Evolutionary conservation across 169 alveolate genomes (phyloP).

Genomic region (Eimeria falciformis): DNA sequence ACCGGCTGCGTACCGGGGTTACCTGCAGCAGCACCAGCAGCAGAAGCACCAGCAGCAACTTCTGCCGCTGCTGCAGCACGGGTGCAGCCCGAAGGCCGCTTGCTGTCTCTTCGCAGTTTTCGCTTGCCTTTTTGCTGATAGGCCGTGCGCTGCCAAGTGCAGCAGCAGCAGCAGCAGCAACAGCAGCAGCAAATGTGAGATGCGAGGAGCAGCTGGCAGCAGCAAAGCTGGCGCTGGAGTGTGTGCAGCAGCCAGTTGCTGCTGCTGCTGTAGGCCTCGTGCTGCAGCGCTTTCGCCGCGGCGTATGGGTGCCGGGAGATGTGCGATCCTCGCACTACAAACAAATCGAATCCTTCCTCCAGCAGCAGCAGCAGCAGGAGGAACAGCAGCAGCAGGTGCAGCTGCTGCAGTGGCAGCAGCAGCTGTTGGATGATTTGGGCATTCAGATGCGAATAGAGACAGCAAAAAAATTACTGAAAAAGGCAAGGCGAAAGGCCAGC

Average conservation of each 20-base stretch:
- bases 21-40: neutral
- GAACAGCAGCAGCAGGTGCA: neutral
- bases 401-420: neutral
- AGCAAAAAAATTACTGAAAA: neutral
- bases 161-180: neutral
- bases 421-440: neutral
- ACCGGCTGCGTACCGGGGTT: no score
- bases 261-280: slow-evolving; percentile 70
- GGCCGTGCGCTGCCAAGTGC: slow-evolving; percentile 46
- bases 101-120: slow-evolving; percentile 12
- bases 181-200: neutral
- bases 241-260: slow-evolving; percentile 48
- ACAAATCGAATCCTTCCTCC: slow-evolving; percentile 13
- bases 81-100: neutral
- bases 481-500: neutral
- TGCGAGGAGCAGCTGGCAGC: slow-evolving; percentile 20
- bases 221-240: slow-evolving; percentile 61
- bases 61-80: neutral
- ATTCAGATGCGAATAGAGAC: neutral
- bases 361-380: slow-evolving; percentile 42
- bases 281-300: slow-evolving; percentile 23
- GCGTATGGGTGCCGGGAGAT: slow-evolving; percentile 4
- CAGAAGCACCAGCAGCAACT: slow-evolving; percentile 32
- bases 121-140: slow-evolving; percentile 23
- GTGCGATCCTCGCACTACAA: slow-evolving; percentile 1